phyloP scores from a whole-genome alignment of 805 yeast species.

The Pichia thaimueangensis region DNA sequence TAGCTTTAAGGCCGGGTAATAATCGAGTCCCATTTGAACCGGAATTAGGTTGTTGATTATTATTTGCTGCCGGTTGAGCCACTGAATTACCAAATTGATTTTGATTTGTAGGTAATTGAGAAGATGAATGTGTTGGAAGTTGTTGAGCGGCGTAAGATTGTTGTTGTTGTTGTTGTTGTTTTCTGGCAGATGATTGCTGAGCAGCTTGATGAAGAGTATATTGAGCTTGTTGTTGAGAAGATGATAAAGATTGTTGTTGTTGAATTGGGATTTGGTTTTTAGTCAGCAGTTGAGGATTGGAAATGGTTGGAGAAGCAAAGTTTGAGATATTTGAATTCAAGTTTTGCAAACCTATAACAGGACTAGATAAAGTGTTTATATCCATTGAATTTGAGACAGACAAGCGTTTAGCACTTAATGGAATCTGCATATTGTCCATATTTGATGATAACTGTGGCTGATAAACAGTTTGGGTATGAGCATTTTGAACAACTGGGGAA shows the following conservation, averaged over 20 bases:
- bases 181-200: conserved; percentile 7
- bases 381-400: background rate
- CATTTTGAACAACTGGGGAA: background rate
- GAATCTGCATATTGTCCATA: background rate
- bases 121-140: conserved; percentile 15
- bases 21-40: conserved; percentile 22
- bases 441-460: background rate
- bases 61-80: conserved; percentile 14
- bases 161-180: conserved; percentile 7
- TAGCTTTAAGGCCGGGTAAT: conserved; percentile 32
- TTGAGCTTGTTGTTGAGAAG: conserved; percentile 2
- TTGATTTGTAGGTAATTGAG: conserved; percentile 31
- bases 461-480: background rate
- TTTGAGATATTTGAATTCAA: conserved; percentile 1
- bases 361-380: conserved; percentile 5
- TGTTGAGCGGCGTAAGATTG: conserved; percentile 9
- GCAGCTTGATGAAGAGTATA: conserved; percentile 5
- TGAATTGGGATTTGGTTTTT: conserved; percentile 4
- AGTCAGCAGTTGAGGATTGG: conserved; percentile 6
- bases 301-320: conserved; percentile 6
- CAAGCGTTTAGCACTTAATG: background rate
- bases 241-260: conserved; percentile 4
- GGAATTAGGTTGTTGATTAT: conserved; percentile 5
- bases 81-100: conserved; percentile 21
- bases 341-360: conserved; percentile 5